A percentile compares a stretch with the other conserved stretches of the same genome.
Evolutionary conservation across 129 eudicot genomes (phyloP).

Genomic region (Oenanthe sinensis): DNA sequence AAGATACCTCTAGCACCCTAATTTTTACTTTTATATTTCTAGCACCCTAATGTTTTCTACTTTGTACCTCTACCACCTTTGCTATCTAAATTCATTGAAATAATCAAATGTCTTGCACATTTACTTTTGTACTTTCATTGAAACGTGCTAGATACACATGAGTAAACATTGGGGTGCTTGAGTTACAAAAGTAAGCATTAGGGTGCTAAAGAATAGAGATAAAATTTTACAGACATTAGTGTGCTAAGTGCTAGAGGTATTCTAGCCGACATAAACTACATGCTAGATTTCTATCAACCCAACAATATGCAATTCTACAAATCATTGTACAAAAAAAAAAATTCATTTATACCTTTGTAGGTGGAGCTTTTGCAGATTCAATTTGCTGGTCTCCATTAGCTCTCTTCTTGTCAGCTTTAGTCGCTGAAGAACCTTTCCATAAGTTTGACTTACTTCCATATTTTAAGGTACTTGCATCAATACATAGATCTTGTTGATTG

Average conservation of each 20-base stretch:
- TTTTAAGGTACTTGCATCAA: not conserved
- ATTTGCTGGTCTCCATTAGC: conserved; percentile 27
- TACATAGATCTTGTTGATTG: conserved; percentile 11
- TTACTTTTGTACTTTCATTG: not conserved
- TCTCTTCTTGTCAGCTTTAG: conserved; percentile 18
- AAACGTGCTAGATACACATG: not conserved
- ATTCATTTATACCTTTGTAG: conserved; percentile 36
- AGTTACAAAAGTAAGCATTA: not conserved
- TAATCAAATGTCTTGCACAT: not conserved
- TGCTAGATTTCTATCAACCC: conserved; percentile 1
- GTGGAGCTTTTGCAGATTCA: conserved; percentile 23
- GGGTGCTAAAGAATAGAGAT: not conserved
- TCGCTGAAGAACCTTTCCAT: conserved; percentile 27
- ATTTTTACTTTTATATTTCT: not conserved
- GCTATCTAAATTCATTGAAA: not conserved
- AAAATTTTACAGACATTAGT: not conserved
- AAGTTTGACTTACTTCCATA: conserved; percentile 16
- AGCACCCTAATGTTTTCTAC: not conserved
- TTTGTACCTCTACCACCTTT: not conserved
- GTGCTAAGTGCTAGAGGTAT: not conserved
- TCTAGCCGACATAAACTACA: not conserved
- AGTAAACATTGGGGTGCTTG: not conserved
- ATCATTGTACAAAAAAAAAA: conserved; percentile 4
- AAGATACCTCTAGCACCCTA: not conserved
- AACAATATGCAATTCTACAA: not conserved